These are phyloP conservation scores for Fusarium citri DNA, from an alignment of 2,329 filamentous ascomycete species.

Conservation along the genomic window DNA sequence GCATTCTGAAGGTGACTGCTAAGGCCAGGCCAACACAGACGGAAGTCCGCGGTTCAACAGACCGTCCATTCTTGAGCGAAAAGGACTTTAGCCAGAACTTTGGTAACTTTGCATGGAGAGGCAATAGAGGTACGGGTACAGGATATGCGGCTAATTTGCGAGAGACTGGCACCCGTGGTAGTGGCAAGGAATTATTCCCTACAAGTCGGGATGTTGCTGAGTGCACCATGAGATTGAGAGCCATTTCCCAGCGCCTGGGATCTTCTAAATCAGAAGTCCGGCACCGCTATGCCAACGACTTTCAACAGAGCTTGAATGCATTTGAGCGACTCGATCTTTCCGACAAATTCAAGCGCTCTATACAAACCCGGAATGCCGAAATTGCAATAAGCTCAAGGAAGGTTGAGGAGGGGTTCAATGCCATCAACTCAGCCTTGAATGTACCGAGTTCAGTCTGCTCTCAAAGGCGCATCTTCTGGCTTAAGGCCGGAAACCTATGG, in stretches of 20 bases:
- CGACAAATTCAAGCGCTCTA: background rate
- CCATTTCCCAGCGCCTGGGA: constrained; percentile 20
- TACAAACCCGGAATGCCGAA: constrained; percentile 3
- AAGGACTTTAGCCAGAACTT: constrained; percentile 6
- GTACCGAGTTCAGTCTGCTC: constrained; percentile 7
- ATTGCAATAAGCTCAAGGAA: constrained; percentile 11
- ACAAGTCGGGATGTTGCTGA: constrained; percentile 6
- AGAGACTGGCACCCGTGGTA: background rate
- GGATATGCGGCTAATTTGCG: background rate
- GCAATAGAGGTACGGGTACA: background rate
- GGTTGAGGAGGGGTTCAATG: constrained; percentile 15
- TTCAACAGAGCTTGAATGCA: constrained; percentile 37
- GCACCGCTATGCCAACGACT: constrained; percentile 34
- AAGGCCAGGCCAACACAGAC: background rate
- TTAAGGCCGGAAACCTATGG: constrained; percentile 42
- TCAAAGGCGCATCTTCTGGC: constrained; percentile 35
- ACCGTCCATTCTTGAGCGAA: constrained; percentile 23
- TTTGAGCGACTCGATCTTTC: constrained; percentile 28
- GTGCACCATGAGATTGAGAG: constrained; percentile 12
- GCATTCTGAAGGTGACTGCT: background rate
- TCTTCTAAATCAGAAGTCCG: constrained; percentile 36
- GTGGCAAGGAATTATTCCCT: constrained; percentile 1
- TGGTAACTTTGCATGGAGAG: constrained; percentile 5
- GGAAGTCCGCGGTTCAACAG: background rate
- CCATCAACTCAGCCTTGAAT: constrained; percentile 25